Percentiles rank a stretch among this genome's conserved stretches.
phyloP scores from a whole-genome alignment of 2,329 filamentous ascomycete genomes.

The Lanzia echinophila region DNA sequence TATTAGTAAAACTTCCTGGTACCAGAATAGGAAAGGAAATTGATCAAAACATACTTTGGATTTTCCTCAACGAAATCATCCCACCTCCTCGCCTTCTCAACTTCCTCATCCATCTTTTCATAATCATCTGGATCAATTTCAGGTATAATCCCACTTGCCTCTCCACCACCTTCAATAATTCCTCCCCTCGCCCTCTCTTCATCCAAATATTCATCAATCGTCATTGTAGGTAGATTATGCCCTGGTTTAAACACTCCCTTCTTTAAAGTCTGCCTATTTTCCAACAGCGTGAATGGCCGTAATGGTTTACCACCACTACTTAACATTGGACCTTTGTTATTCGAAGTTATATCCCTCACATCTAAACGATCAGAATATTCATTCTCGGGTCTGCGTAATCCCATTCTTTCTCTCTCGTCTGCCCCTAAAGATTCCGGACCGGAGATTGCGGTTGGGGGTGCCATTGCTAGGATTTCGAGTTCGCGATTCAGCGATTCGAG shows the following conservation, averaged over 20 bases:
- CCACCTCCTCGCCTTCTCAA: slow-evolving; percentile 89
- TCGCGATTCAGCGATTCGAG: slow-evolving; percentile 86
- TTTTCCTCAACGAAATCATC: slow-evolving; percentile 92
- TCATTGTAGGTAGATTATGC: slow-evolving; percentile 95
- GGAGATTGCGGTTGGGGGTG: slow-evolving; percentile 47
- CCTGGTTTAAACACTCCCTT: slow-evolving; percentile 81
- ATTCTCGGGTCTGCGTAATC: slow-evolving; percentile 32
- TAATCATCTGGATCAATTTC: slow-evolving; percentile 85
- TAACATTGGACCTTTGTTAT: slow-evolving; percentile 62
- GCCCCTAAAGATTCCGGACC: slow-evolving; percentile 38
- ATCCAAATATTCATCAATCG: slow-evolving; percentile 93
- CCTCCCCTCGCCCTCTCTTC: slow-evolving; percentile 80
- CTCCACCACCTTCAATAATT: slow-evolving; percentile 86
- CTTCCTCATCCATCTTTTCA: slow-evolving; percentile 82
- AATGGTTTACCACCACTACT: slow-evolving; percentile 76
- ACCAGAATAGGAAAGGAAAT: no score
- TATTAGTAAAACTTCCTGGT: no score
- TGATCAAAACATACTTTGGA: slow-evolving; percentile 52
- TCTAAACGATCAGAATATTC: slow-evolving; percentile 72
- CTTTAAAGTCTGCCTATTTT: slow-evolving; percentile 66
- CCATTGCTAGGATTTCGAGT: slow-evolving; percentile 70
- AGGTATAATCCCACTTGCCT: slow-evolving; percentile 58
- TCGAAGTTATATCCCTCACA: slow-evolving; percentile 44
- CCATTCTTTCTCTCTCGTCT: slow-evolving; percentile 40
- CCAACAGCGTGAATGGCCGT: slow-evolving; percentile 82